A percentile compares a stretch with the other conserved stretches of the same genome.
phyloP scores from a whole-genome alignment of 2,329 filamentous ascomycete genomes.

The Ophiostoma ulmi region DNA sequence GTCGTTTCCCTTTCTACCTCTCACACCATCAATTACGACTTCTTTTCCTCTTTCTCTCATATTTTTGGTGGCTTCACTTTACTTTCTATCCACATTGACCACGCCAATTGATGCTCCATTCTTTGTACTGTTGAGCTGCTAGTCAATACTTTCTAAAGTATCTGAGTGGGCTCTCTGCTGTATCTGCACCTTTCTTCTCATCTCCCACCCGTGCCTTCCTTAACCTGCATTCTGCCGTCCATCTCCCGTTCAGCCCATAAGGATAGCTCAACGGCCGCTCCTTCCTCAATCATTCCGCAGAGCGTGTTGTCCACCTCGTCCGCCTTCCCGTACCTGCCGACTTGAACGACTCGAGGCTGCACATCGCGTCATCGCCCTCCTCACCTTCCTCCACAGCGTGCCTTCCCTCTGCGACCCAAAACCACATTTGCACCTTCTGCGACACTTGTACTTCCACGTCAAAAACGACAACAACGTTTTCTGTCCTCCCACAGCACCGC shows the following conservation, averaged over 20 bases:
- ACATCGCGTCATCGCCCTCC: constrained; percentile 10
- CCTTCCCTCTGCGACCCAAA: background rate
- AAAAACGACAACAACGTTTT: background rate
- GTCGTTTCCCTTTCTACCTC: background rate
- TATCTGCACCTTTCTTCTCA: background rate
- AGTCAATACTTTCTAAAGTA: background rate
- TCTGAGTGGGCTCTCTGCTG: background rate
- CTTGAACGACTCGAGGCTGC: background rate
- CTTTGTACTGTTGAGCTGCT: background rate
- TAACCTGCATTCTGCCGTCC: background rate
- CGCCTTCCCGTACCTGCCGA: constrained; percentile 8
- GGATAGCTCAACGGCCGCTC: background rate
- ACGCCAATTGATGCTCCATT: constrained; percentile 8
- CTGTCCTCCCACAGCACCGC: background rate
- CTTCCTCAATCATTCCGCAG: background rate
- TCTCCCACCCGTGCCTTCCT: constrained; percentile 3
- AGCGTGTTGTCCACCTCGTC: background rate
- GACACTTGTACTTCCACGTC: background rate
- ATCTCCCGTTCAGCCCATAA: background rate
- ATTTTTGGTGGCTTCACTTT: background rate
- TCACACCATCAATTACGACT: background rate
- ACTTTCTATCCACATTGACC: background rate
- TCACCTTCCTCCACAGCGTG: background rate
- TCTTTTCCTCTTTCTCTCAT: background rate
- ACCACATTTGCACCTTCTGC: background rate